Conservation (phyloP, 2,329 filamentous ascomycete species). For the Diaporthe vaccinii region DNA sequence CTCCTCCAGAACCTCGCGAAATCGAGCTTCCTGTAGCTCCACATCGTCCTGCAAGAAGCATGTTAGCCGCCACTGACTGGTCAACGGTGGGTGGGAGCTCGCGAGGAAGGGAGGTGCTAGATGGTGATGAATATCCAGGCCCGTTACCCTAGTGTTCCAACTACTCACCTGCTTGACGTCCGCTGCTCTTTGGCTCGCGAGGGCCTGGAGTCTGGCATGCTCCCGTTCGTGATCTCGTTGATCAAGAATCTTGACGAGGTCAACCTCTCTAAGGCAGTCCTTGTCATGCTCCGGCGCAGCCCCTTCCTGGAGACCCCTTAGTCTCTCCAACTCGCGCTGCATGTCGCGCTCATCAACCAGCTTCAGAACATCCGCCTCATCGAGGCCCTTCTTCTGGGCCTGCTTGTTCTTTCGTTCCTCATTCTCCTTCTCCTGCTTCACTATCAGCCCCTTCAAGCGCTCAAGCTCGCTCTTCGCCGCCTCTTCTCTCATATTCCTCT, state of each 20-base stretch:
- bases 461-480: constrained; percentile 16
- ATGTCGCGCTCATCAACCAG: constrained; percentile 20
- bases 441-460: constrained; percentile 22
- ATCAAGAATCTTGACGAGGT: constrained; percentile 13
- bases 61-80: neutral
- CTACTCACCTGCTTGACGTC: constrained; percentile 10
- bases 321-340: neutral
- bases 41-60: neutral
- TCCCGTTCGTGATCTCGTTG: constrained; percentile 15
- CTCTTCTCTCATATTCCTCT: constrained; percentile 8
- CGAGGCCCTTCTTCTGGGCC: constrained; percentile 5
- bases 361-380: constrained; percentile 10
- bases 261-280: neutral
- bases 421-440: neutral
- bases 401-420: constrained; percentile 12
- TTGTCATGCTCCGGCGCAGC: neutral
- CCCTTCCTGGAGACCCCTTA: neutral
- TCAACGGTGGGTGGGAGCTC: neutral
- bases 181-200: neutral
- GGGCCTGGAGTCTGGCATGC: constrained; percentile 6
- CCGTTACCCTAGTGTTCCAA: neutral
- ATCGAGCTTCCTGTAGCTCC: neutral
- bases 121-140: too few species aligned
- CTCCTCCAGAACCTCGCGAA: neutral
- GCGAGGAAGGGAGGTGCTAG: too few species aligned